Base-by-base conservation (phyloP, 2,329 filamentous ascomycete genomes). In the Epichloe amarillans region DNA sequence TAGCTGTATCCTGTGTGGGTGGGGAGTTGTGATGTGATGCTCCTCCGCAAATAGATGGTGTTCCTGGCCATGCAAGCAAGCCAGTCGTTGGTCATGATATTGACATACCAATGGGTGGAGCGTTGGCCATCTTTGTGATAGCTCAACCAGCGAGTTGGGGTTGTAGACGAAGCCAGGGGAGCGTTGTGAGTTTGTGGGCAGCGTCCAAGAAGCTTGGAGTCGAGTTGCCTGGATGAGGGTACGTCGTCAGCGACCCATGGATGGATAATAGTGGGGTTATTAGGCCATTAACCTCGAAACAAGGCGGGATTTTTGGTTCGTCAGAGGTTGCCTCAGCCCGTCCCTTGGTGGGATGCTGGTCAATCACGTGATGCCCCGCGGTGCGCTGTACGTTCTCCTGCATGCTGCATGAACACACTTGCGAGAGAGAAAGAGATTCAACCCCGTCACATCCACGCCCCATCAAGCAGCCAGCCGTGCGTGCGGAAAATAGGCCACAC, bases 91-190 rank as follows among this genome's bases (percentile, higher is more conserved):
- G 59, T 51, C 46, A 35, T 46, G 40, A 46, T 43, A 21, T 43
- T 44, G 45, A 67, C 71, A 61, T 69, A 77, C 74, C 74, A 67
- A 79, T 79, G 60, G 76, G 75, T 58, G 74, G 70, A 57, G 68
- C 69, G 58, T 68, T 67, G 53, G 75, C 70, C 76, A 79, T 79
- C 51, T 65, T 67, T 57, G 59, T 58, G 55, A 60, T 55, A 57
- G 55, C 55, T 54, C 55, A 52, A 38, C 49, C 7, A 30, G 23
- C 26, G 46, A 49, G 36, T 19, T 23, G 44, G 30, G 38, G 38
- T 38, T 19, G 41, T 23, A 12, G 5, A 50, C 39, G 41, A 47
- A 23, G 39, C 15, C 23, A 26, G n/a, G 30, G 37, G 30, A 49
- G 35, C 39, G 42, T 40, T 43, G 50, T n/a, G 37, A 49, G 23